Evolutionary conservation across 164 flowering plant species (phyloP), one percentile per base, ranked within the genome.

Genomic region (Brasenia schreberi): DNA sequence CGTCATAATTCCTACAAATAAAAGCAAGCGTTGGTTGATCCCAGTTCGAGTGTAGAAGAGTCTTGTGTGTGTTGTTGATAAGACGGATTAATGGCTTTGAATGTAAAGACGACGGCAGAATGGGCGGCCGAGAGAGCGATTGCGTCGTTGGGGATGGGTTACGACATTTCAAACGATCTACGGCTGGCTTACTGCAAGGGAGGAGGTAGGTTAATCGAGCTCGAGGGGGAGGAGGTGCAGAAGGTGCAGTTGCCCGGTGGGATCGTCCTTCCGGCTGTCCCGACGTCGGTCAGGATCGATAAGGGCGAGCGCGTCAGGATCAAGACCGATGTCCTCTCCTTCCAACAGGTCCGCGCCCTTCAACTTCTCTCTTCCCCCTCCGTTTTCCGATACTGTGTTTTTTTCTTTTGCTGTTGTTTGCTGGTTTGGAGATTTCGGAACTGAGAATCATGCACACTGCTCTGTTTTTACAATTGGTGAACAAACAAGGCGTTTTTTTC

Each of bases 241-340:
- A 84, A 85, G 64, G 76, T 92, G 52, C 43, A 82, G 84, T 9
- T 66, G 88, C 17, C 95, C 93, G 0, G 86, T 84, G 52, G 52
- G 18, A 90, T 89, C 4, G 81, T 85, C 17, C 87, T 92, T 18
- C 73, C 77, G 7, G 65, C 77, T 69, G 98, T 87, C 0, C 64
- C 91, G 9, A 67, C 70, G 18, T 78, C 83, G 58, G 87, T 92
- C 68, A 85, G 73, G 76, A 82, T 89, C 66, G 98, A 89, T 67
- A 92, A 89, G 72, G 98, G 98, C 39, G 98, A 92, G 81, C 83
- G 96, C 39, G 87, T 82, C 5, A 73, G 98, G 74, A 87, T 89
- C 68, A 69, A 85, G 53, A 89, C 98, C 62, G 95, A 92, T 69
- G 87, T 85, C 45, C 84, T 92, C 66, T 75, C 89, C 5, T 92